phyloP scores from a whole-genome alignment of 2,329 filamentous ascomycete species.

The Colletotrichum higginsianum region DNA sequence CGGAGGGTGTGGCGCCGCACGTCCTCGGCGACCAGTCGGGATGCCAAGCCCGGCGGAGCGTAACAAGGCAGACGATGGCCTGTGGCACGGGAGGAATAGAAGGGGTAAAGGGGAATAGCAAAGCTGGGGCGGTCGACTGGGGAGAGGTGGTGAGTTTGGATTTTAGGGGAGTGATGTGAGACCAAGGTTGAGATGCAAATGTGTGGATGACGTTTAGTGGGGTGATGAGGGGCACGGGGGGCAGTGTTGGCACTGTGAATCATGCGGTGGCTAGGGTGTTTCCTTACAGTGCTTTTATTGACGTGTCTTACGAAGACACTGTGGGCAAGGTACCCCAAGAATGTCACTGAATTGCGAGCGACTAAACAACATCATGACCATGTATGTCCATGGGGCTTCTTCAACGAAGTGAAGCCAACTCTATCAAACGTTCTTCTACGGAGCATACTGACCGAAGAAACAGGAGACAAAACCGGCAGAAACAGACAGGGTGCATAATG shows the following conservation, averaged over 20 bases:
- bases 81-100: neutral
- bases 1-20: slow-evolving; percentile 2
- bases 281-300: neutral
- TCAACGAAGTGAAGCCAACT: no score
- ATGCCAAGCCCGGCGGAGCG: slow-evolving; percentile 1
- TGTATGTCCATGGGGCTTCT: no score
- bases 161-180: slow-evolving; percentile 17
- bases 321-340: neutral
- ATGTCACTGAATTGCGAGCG: neutral
- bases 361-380: neutral
- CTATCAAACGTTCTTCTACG: neutral
- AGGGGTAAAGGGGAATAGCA: slow-evolving; percentile 1
- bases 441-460: no score
- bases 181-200: slow-evolving; percentile 29
- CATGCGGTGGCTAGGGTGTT: accelerated
- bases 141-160: neutral
- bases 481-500: no score
- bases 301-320: no score
- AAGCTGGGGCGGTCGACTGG: neutral
- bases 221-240: slow-evolving; percentile 38
- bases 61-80: neutral
- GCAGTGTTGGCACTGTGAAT: slow-evolving; percentile 4
- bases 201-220: slow-evolving; percentile 41
- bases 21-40: slow-evolving; percentile 4
- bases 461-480: no score